These are phyloP conservation scores for Eimeria brunetti DNA, from an alignment of 169 alveolate genomes.

Conservation along the genomic window DNA sequence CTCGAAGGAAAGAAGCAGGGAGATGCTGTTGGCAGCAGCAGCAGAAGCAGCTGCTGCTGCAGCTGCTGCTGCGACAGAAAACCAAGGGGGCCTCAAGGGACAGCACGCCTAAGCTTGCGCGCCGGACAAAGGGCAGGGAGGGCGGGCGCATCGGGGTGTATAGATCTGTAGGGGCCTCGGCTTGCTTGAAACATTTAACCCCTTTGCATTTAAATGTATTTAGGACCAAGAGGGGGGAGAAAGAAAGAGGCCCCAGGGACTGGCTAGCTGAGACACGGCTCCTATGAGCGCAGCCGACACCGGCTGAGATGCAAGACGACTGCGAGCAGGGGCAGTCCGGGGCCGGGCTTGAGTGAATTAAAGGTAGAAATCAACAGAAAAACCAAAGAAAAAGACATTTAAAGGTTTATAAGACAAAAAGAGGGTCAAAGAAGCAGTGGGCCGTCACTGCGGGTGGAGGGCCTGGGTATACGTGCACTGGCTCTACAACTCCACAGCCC, in stretches of 20 bases:
- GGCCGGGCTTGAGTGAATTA: slow-evolving; percentile 6
- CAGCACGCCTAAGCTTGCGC: slow-evolving; percentile 10
- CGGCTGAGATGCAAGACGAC: slow-evolving; percentile 18
- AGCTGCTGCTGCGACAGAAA: background rate
- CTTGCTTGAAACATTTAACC: slow-evolving; percentile 33
- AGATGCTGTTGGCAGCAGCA: background rate
- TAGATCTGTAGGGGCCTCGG: slow-evolving; percentile 2
- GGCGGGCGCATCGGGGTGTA: slow-evolving; percentile 13
- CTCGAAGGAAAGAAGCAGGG: background rate
- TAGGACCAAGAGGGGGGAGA: slow-evolving; percentile 6
- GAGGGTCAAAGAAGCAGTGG: background rate
- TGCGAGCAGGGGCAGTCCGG: background rate
- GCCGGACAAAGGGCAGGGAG: background rate
- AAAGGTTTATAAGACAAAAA: too few relatives aligned
- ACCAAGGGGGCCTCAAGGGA: background rate
- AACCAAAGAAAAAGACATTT: background rate
- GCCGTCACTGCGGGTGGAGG: slow-evolving; percentile 33
- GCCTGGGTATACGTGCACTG: slow-evolving; percentile 6
- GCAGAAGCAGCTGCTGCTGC: background rate
- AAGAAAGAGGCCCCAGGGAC: slow-evolving; percentile 15
- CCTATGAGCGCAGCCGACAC: slow-evolving; percentile 74
- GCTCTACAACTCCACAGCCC: slow-evolving; percentile 36
- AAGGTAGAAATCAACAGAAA: background rate
- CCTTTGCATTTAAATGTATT: background rate
- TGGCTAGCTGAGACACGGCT: slow-evolving; percentile 71